Evolutionary conservation across 163 green algal species (phyloP), one percentile per base, ranked within the genome.

Genomic region (Chlamydomonas reinhardtii): DNA sequence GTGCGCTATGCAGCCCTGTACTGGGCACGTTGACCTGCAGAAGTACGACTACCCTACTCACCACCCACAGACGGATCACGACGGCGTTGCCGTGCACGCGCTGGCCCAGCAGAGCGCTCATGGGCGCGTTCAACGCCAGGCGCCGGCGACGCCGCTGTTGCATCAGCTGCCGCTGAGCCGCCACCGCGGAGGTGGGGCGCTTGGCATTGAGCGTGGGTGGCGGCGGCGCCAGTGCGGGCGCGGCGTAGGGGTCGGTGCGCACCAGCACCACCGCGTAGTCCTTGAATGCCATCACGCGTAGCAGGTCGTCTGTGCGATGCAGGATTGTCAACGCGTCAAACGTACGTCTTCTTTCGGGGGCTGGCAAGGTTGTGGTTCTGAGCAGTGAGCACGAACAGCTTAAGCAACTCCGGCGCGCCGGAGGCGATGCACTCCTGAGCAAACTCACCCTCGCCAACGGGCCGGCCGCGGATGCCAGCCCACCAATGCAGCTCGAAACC

Each of bases 41-140:
- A 9, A 2, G 48, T 19, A 1, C 48, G 1, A 56, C 11, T 19
- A 22, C 48, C 48, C 17, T 35, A 24, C 75, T n/a, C 75, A 61
- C 75, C 59, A 69, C 4, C 24, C 59, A 54, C 73, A 85, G 15
- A 34, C 66, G 70, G 32, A 85, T 34, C 11, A 85, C 14, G 52
- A 85, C 52, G 20, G 32, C 79, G 52, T 85, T 85, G 79, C 79
- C 79, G 68, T 72, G 78, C 66, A 85, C 68, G 14, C 29, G 17
- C 9, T 61, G 48, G 2, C 73, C 29, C 79, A 85, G 34, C 66
- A 85, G 32, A 52, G 34, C 68, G 20, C 43, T 71, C 14, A 72
- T 20, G 2, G 29, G 29, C 17, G 17, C 14, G 52, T 79, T 79
- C 2, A 69, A n/a, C 29, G 31, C 8, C 73, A 79, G 48, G 14